Conservation (phyloP, 257 asterid genomes). For the Salvia hispanica region DNA sequence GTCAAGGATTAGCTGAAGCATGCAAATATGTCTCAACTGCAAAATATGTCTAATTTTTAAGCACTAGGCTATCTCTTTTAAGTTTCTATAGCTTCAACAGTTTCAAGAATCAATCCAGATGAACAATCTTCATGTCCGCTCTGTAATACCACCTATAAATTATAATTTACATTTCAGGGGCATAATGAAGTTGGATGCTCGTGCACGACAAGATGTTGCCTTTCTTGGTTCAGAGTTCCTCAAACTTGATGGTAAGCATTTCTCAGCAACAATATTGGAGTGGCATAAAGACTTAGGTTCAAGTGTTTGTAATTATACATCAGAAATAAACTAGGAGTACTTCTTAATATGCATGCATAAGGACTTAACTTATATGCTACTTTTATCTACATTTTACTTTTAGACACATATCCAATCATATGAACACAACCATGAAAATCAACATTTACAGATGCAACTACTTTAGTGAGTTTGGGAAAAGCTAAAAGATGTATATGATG, state of each 20-base stretch:
- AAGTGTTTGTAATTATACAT: constrained; percentile 14
- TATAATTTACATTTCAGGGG: constrained; percentile 43
- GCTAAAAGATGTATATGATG: constrained; percentile 3
- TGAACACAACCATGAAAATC: neutral
- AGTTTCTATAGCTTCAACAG: constrained; percentile 3
- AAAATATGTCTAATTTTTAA: constrained; percentile 43
- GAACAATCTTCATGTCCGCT: constrained; percentile 5
- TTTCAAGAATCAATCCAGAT: constrained; percentile 9
- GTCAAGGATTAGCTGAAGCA: constrained; percentile 83
- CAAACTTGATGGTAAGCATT: constrained; percentile 84
- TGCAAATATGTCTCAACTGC: constrained; percentile 71
- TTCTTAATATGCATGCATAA: neutral
- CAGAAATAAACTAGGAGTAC: neutral
- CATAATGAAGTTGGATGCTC: constrained; percentile 83
- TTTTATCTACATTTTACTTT: neutral
- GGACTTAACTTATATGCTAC: constrained; percentile 2
- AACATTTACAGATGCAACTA: neutral
- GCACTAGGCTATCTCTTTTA: neutral
- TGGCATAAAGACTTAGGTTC: neutral
- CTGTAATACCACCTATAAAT: constrained; percentile 19
- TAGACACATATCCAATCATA: neutral
- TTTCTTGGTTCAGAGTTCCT: constrained; percentile 86
- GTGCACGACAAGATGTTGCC: constrained; percentile 91
- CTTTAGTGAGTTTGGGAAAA: constrained; percentile 17
- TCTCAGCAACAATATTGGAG: constrained; percentile 24